Percentiles rank a stretch among this genome's conserved stretches.
phyloP scores from a whole-genome alignment of 306 rosid genomes.

The Elaeagnus macrophylla region DNA sequence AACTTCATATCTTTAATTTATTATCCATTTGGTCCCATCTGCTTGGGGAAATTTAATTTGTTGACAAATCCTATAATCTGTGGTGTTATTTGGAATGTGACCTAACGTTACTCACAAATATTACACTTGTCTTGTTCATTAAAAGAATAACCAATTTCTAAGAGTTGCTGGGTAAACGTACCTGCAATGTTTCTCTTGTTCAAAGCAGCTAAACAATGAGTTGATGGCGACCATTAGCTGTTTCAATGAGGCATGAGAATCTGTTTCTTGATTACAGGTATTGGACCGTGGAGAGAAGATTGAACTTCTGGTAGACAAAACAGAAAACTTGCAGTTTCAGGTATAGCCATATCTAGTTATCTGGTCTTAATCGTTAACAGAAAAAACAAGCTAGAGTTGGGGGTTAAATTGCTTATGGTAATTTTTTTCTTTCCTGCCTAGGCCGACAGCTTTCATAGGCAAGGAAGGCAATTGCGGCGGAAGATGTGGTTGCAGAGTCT shows the following conservation, averaged over 20 bases:
- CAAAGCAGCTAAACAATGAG: too few species aligned
- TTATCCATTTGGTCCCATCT: too few species aligned
- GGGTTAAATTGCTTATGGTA: neutral
- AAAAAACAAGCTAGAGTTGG: neutral
- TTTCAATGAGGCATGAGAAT: neutral
- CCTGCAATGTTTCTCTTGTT: too few species aligned
- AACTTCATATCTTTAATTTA: too few species aligned
- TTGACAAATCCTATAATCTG: too few species aligned
- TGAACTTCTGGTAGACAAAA: slow-evolving; percentile 90
- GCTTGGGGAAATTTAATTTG: too few species aligned
- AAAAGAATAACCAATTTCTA: too few species aligned
- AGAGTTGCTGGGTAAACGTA: too few species aligned
- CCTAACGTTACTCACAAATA: too few species aligned
- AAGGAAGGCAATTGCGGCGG: slow-evolving; percentile 84
- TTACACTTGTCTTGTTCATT: too few species aligned
- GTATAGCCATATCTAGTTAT: slow-evolving; percentile 25
- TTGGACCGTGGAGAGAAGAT: slow-evolving; percentile 98
- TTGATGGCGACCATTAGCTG: too few species aligned
- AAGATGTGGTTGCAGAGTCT: slow-evolving; percentile 98
- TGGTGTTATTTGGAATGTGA: too few species aligned
- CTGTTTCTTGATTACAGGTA: slow-evolving; percentile 43
- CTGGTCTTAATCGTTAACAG: neutral
- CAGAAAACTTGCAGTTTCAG: slow-evolving; percentile 95
- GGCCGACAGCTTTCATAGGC: slow-evolving; percentile 99
- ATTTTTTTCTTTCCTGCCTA: slow-evolving; percentile 20